A percentile compares a stretch with the other conserved stretches of the same genome.
phyloP scores from a whole-genome alignment of 768 basidiomycete genomes.

The Mycena vitilis region DNA sequence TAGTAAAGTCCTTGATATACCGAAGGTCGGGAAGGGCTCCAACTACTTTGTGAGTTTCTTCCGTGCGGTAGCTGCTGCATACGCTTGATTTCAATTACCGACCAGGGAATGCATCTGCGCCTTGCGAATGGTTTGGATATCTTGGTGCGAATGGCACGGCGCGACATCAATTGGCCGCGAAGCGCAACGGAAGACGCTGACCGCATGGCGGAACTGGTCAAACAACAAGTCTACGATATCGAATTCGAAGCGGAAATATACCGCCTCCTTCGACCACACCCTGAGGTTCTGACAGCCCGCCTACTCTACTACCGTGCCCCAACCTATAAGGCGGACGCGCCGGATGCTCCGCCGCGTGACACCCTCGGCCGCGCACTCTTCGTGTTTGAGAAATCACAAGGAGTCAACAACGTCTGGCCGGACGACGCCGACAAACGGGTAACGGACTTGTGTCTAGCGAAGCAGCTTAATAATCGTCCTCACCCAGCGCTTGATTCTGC shows the following conservation, averaged over 20 bases:
- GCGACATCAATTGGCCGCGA: constrained; percentile 26
- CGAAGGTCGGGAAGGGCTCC: constrained; percentile 22
- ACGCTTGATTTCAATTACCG: not conserved
- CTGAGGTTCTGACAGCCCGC: constrained; percentile 7
- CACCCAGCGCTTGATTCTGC: constrained; percentile 12
- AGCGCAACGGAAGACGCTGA: not conserved
- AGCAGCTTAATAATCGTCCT: not conserved
- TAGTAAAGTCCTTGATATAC: constrained; percentile 21
- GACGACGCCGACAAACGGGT: constrained; percentile 2
- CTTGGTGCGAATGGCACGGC: constrained; percentile 16
- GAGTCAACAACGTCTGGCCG: constrained; percentile 29
- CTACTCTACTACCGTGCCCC: constrained; percentile 21
- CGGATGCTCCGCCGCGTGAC: constrained; percentile 3
- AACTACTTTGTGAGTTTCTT: constrained; percentile 27
- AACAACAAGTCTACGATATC: constrained; percentile 15
- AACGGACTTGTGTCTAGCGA: not conserved
- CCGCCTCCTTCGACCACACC: constrained; percentile 7
- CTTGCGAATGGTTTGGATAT: constrained; percentile 14
- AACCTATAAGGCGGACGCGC: not conserved
- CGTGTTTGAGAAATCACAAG: constrained; percentile 22
- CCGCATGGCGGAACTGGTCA: not conserved
- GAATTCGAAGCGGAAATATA: constrained; percentile 28
- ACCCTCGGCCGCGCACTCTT: constrained; percentile 26
- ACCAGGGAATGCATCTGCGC: constrained; percentile 25
- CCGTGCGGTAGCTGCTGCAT: not conserved